Base-by-base conservation (phyloP, 2,329 filamentous ascomycete species). In the Aaosphaeria arxii region DNA sequence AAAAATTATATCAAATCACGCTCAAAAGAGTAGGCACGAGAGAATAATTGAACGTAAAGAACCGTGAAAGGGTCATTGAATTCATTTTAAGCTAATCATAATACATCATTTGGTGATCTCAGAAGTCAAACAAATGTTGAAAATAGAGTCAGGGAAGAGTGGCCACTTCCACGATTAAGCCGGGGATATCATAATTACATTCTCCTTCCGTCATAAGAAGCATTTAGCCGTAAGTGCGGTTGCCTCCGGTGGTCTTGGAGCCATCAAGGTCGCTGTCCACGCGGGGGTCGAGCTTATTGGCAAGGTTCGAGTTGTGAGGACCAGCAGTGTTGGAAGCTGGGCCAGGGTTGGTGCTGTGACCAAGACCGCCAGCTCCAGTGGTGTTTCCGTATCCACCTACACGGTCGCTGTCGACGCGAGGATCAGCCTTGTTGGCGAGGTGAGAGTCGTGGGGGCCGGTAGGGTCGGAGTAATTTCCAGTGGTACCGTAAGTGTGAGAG, bases 211-310 rank as follows among this genome's bases (percentile, higher is more conserved):
- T 24, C 17, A 24, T 24, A 24, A 24, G 17, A 24, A 24, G 17
- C 17, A 24, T 24, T 24, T 28, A 40, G 24, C 39, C 9, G 24
- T 13, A 40, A 7, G 39, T 40, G 7, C 9, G 39, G 9, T 40
- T 11, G 9, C 17, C 9, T 11, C 39, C 39, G 17, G 17, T 24
- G 17, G 39, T 40, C 39, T 40, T 40, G 39, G 11, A 13, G 17
- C 39, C 39, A 28, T 40, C 39, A 4, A 40, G 9, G 43, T 70
- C 64, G 11, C 58, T 59, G 54, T 71, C 69, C 11, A 72, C 67
- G 24, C 66, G 58, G 9, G 67, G 68, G 41, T 71, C 68, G 5
- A 58, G 40, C 56, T 71, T 69, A 59, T 70, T 70, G 35, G 66
- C 11, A 30, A 70, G 5, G 45, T 70, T 50, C 45, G 49, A 57